Conservation (phyloP, 2,329 filamentous ascomycete genomes). For the Dactylonectria macrodidyma region DNA sequence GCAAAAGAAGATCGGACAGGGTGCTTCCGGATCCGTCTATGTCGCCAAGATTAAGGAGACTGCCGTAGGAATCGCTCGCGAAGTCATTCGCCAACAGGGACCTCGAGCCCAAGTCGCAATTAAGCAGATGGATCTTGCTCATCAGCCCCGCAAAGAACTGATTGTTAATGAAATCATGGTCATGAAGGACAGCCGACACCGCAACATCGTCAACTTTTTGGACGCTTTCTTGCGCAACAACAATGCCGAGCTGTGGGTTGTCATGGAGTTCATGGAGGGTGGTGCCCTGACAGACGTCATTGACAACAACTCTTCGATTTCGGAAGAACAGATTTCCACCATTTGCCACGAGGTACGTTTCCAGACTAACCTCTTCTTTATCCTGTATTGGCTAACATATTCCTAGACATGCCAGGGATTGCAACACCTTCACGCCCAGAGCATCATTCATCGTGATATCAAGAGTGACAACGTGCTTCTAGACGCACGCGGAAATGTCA, state of each 20-base stretch:
- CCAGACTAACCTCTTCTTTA: slow-evolving; percentile 19
- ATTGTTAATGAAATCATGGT: slow-evolving; percentile 99
- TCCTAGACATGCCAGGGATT: slow-evolving; percentile 92
- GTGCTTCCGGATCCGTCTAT: slow-evolving; percentile 97
- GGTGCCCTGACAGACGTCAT: slow-evolving; percentile 98
- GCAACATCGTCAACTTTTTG: slow-evolving; percentile 99
- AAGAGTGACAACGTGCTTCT: slow-evolving; percentile 99
- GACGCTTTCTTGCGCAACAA: slow-evolving; percentile 97
- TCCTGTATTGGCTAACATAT: slow-evolving; percentile 35
- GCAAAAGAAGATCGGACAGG: slow-evolving; percentile 99
- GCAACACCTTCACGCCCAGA: slow-evolving; percentile 93
- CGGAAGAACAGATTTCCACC: slow-evolving; percentile 96
- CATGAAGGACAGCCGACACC: slow-evolving; percentile 99
- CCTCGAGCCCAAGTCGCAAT: slow-evolving; percentile 93
- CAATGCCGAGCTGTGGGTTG: slow-evolving; percentile 96
- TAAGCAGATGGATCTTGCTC: slow-evolving; percentile 99
- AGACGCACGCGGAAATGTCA: slow-evolving; percentile 94
- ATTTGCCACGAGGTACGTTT: slow-evolving; percentile 91
- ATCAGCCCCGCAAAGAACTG: slow-evolving; percentile 96
- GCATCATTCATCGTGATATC: slow-evolving; percentile 99
- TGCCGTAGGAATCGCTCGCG: slow-evolving; percentile 86
- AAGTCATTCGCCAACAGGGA: slow-evolving; percentile 85
- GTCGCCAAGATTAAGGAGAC: slow-evolving; percentile 95
- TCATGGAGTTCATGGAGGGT: slow-evolving; percentile 99
- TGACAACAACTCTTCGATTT: slow-evolving; percentile 95